A percentile compares a stretch with the other conserved stretches of the same genome.
phyloP scores from a whole-genome alignment of 768 basidiomycete genomes.

The Kockovaella imperatae region DNA sequence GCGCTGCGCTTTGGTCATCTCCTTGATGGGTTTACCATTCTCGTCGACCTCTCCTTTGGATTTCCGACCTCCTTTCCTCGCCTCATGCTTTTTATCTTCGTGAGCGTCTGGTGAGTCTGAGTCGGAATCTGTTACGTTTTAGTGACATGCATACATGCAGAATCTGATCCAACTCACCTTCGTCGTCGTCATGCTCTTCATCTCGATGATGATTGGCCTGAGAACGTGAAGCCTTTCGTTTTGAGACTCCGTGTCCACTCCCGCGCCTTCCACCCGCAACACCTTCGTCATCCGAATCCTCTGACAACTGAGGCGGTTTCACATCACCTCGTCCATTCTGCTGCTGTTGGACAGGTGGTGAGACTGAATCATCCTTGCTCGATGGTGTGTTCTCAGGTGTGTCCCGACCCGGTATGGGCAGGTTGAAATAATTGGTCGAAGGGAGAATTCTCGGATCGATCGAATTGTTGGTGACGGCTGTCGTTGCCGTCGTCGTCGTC shows the following conservation, averaged over 20 bases:
- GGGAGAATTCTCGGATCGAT: slow-evolving; percentile 3
- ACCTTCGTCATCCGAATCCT: slow-evolving; percentile 20
- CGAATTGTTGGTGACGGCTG: neutral
- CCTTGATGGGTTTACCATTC: slow-evolving; percentile 11
- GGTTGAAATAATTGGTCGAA: slow-evolving; percentile 30
- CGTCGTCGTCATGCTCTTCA: slow-evolving; percentile 22
- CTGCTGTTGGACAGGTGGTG: neutral
- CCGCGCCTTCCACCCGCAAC: neutral
- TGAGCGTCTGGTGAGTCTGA: slow-evolving; percentile 25
- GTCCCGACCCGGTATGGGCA: slow-evolving; percentile 24
- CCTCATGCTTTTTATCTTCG: slow-evolving; percentile 31
- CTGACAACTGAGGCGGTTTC: neutral
- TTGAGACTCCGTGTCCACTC: slow-evolving; percentile 6
- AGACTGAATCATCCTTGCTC: slow-evolving; percentile 8
- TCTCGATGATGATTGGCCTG: slow-evolving; percentile 28
- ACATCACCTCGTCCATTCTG: neutral
- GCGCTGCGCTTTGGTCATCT: slow-evolving; percentile 48
- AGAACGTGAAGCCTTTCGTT: too few relatives aligned
- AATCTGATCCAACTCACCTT: slow-evolving; percentile 3
- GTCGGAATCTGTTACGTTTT: slow-evolving; percentile 16
- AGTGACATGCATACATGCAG: neutral
- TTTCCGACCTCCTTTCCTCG: slow-evolving; percentile 28
- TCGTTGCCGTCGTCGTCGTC: neutral
- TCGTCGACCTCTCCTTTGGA: slow-evolving; percentile 16
- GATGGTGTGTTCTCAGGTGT: slow-evolving; percentile 31